Base-by-base conservation (phyloP, 169 alveolate genomes). In the Eimeria praecox region DNA sequence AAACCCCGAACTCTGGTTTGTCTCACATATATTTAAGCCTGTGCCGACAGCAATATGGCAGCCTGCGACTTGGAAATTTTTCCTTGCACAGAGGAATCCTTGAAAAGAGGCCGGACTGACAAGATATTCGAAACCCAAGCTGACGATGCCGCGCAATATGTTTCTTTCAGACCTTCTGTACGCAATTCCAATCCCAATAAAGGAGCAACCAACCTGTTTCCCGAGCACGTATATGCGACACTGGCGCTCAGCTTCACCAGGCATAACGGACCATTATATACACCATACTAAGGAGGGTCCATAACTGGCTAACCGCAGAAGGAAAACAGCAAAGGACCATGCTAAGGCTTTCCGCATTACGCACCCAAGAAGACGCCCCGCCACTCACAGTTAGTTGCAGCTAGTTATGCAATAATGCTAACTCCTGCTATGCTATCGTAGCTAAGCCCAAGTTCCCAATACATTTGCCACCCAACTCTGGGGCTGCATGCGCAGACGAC, bases 401-500 rank as follows among this genome's bases (percentile, higher is more conserved):
- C 33, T 73, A 73, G 33, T 73, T 16, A 38, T 18, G 14, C 83
- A 20, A 16, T 4, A 38, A 3, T 18, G n/a, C 18, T 73, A 73
- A 16, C 16, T 6, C 18, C 38, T 38, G 30, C 33, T 33, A 73
- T 20, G 18, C 14, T 38, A 38, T 9, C 12, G 14, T 73, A 38
- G 14, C 52, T 40, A 16, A 33, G 6, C 33, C 52, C 18, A 73
- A 38, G 12, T 35, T 14, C 83, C 49, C 35, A 73, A 49, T 73
- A 20, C 0, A 73, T 73, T 35, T 40, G 22, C 16, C n/a, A 38
- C 33, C 14, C 38, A 35, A 16, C 2, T n/a, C 6, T 38, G 83
- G 83, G 83, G 83, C 83, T 73, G 83, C 83, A 73, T 73, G 83
- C 83, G 18, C 52, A 35, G 30, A 20, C n/a, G 33, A n/a, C 30